Base-by-base conservation (phyloP, 2,329 filamentous ascomycete genomes). In the Raffaelea ambrosiae region DNA sequence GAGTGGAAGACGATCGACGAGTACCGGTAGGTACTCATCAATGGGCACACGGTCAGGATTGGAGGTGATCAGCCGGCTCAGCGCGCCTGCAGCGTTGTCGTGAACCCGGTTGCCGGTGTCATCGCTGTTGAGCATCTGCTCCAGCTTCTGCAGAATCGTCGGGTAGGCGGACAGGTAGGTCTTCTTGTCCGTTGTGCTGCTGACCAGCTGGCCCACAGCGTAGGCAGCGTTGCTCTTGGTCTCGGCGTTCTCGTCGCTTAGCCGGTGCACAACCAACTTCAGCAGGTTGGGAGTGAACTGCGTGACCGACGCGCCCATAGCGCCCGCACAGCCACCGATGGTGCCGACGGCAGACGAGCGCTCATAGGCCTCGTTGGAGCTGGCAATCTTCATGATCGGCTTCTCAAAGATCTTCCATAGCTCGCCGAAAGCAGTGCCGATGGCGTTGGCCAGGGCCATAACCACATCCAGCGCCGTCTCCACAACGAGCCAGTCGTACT, bases 371-470 rank as follows among this genome's bases (percentile, higher is more conserved):
- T 96, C 90, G 55, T 84, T 84, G 53, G 88, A 91, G 63, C 84
- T 86, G 46, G 88, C 84, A 59, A 89, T 93, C 70, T 88, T 91
- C 62, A 95, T 72, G 57, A 97, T 77, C 35, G 86, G 86, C 75
- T 93, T 91, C 73, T 95, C 87, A 57, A 96, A 95, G 58, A 95
- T 83, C 74, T 95, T 94, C 88, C 89, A 97, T 53, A 96, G 74
- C 71, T 95, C 85, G 48, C 77, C 76, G 59, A 96, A 97, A 57
- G 83, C 81, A 20, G 77, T 66, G 36, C 93, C 93, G 14, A 97
- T 81, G 29, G 88, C 88, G 42, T 81, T 80, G 19, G 90, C 83
- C 38, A 97, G 78, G 35, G 87, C 88, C 45, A 88, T 88, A 44
- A 96, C 75, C 42, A 95, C 88, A 55, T 97, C 93, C 48, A 97